phyloP scores from a whole-genome alignment of 805 yeast species.

The Gaillardinia entomophila region DNA sequence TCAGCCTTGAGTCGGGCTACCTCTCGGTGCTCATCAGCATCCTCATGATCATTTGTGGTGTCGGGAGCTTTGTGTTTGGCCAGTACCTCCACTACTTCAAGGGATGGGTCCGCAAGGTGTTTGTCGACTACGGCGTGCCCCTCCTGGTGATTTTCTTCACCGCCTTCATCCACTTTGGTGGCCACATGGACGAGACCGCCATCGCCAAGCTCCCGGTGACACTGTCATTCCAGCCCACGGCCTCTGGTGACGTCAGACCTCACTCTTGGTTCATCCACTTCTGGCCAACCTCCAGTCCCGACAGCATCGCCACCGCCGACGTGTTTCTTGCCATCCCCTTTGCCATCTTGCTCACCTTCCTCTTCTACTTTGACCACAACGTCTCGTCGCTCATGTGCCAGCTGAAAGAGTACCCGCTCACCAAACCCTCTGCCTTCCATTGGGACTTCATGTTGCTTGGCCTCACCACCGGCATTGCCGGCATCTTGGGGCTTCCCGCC shows the following conservation, averaged over 20 bases:
- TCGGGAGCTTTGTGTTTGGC: slow-evolving; percentile 55
- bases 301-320: slow-evolving; percentile 55
- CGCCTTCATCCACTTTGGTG: slow-evolving; percentile 91
- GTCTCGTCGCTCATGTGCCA: slow-evolving; percentile 93
- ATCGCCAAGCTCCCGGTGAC: slow-evolving; percentile 66
- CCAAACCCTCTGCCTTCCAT: slow-evolving; percentile 86
- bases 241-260: slow-evolving; percentile 26
- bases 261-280: slow-evolving; percentile 77
- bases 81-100: slow-evolving; percentile 55
- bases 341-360: slow-evolving; percentile 74
- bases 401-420: slow-evolving; percentile 70
- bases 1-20: slow-evolving; percentile 49
- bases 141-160: slow-evolving; percentile 81
- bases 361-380: slow-evolving; percentile 93
- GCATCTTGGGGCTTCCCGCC: slow-evolving; percentile 86
- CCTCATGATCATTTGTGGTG: slow-evolving; percentile 72
- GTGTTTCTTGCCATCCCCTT: slow-evolving; percentile 90
- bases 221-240: slow-evolving; percentile 70
- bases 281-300: slow-evolving; percentile 43
- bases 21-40: slow-evolving; percentile 71
- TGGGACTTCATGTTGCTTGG: slow-evolving; percentile 88
- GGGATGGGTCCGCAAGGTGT: slow-evolving; percentile 55
- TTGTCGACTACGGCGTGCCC: slow-evolving; percentile 86
- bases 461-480: slow-evolving; percentile 79
- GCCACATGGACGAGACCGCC: slow-evolving; percentile 50